These are phyloP conservation scores for Orobanche coerulescens DNA, from an alignment of 257 asterid genomes.

Conservation along the genomic window DNA sequence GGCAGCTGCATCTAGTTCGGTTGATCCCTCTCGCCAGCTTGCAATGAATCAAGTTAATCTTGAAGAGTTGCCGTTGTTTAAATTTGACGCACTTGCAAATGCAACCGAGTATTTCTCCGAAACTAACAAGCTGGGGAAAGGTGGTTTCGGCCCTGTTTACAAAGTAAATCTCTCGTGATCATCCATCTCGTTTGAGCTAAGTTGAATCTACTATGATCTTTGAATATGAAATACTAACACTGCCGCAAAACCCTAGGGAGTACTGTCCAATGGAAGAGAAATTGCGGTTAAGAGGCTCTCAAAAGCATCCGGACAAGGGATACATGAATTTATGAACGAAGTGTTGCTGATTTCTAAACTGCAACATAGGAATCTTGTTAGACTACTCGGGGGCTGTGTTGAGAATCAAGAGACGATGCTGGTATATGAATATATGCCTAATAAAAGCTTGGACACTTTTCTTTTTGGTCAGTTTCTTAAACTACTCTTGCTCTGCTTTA, in stretches of 20 bases:
- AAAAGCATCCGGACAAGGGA: slow-evolving; percentile 33
- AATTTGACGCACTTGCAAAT: slow-evolving; percentile 23
- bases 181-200: neutral
- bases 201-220: neutral
- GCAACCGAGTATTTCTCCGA: slow-evolving; percentile 31
- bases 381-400: slow-evolving; percentile 32
- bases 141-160: slow-evolving; percentile 41
- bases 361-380: slow-evolving; percentile 43
- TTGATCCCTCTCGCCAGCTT: slow-evolving; percentile 18
- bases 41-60: slow-evolving; percentile 22
- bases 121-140: slow-evolving; percentile 36
- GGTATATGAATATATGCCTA: slow-evolving; percentile 37
- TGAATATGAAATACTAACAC: neutral
- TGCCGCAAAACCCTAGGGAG: slow-evolving; percentile 26
- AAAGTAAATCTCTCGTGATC: slow-evolving; percentile 14
- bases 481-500: neutral
- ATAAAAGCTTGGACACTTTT: slow-evolving; percentile 36
- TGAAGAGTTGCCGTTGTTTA: slow-evolving; percentile 33
- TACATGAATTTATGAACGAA: slow-evolving; percentile 39
- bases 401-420: slow-evolving; percentile 36
- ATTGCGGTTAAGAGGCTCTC: slow-evolving; percentile 48
- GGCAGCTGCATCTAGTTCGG: slow-evolving; percentile 10
- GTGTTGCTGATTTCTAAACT: slow-evolving; percentile 41
- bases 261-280: slow-evolving; percentile 30
- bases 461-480: slow-evolving; percentile 30